Base-by-base conservation (phyloP, 257 asterid species). In the Anisodus acutangulus region DNA sequence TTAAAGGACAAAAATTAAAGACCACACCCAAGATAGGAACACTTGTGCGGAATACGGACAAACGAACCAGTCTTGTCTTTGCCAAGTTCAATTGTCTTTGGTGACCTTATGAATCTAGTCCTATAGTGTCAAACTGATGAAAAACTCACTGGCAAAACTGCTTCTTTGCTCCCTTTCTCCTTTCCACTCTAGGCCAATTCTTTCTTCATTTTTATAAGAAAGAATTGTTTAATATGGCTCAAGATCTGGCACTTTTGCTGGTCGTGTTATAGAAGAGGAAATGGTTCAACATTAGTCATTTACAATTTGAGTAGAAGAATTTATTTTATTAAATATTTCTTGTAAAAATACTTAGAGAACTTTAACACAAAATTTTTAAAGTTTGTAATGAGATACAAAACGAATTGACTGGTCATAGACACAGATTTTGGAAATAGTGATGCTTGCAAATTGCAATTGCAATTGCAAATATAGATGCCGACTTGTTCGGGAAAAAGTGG, bases 81-180 rank as follows among this genome's bases (percentile, higher is more conserved):
- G 63, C 22, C 16, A 17, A 58, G 5, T 58, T 58, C 63, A 57
- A 2, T 1, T 2, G 22, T 58, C 26, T 58, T 51, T 49, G 62
- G 63, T 26, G 43, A 12, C 12, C 41, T 26, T 51, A 12, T 76
- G 81, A 76, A 76, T 51, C 45, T 51, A 76, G 81, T 49, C 81
- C 45, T 26, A 6, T 49, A 26, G 62, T 22, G 63, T 51, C 63
- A 22, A 76, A 51, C 58, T 51, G 22, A 13, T 76, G 81, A 51
- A 76, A 26, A 26, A 49, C n/a, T 22, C 43, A 22, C 81, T 74
- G 81, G 45, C 81, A 74, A 22, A 22, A 22, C 41, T 74, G 81
- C 9, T 49, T 49, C 62, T 74, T 22, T 49, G 43, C 62, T 12
- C 80, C 51, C 62, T 17, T 22, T 22, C 10, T 6, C 81, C 22